These are phyloP conservation scores for Areca catechu DNA, from an alignment of 176 grass and related monocot genomes.

Conservation along the genomic window DNA sequence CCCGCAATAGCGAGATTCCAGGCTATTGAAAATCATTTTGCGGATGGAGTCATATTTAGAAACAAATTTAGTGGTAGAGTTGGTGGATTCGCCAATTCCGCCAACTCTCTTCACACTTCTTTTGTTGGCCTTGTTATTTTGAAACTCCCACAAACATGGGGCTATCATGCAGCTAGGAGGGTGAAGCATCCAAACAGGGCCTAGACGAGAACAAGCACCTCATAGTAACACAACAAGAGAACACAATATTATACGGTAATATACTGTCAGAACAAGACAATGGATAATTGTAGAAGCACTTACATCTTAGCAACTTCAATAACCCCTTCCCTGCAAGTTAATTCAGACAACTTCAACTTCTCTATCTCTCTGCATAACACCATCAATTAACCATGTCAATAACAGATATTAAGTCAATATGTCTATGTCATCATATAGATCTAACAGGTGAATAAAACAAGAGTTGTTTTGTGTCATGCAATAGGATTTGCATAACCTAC, in stretches of 20 bases:
- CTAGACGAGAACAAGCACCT: no score
- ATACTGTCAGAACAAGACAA: background rate
- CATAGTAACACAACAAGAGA: background rate
- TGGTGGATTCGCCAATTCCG: no score
- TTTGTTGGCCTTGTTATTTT: no score
- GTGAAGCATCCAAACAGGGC: no score
- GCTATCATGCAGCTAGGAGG: no score
- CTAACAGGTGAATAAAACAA: background rate
- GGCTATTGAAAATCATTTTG: no score
- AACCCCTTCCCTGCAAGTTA: conserved; percentile 78
- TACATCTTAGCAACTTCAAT: conserved; percentile 89
- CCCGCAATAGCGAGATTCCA: no score
- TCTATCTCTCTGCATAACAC: conserved; percentile 67
- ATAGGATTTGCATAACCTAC: no score
- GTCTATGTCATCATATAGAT: background rate
- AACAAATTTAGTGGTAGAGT: no score
- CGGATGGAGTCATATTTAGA: no score
- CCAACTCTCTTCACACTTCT: no score
- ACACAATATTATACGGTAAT: background rate
- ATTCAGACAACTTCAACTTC: conserved; percentile 83
- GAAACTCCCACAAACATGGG: no score
- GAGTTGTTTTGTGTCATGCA: background rate
- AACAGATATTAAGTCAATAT: conserved; percentile 1
- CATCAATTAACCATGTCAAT: background rate
- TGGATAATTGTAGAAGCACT: background rate